Conservation (phyloP, 306 rosid genomes). For the Inga leiocalycina region DNA sequence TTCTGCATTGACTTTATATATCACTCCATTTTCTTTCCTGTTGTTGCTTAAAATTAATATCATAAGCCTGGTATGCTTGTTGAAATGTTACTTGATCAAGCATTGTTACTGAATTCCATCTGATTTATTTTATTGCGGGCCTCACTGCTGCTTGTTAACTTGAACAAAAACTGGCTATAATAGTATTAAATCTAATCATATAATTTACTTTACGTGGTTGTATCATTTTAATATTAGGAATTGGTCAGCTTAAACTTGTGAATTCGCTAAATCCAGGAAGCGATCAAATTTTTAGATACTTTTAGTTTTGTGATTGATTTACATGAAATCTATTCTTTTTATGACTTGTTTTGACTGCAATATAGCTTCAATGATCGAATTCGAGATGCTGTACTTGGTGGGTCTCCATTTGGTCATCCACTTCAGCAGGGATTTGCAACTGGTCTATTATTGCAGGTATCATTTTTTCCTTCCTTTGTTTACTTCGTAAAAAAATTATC, state of each 20-base stretch:
- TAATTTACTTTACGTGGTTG: constrained; percentile 18
- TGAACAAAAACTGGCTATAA: neutral
- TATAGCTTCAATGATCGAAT: constrained; percentile 93
- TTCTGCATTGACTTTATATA: constrained; percentile 27
- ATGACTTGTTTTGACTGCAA: constrained; percentile 32
- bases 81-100: neutral
- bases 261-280: constrained; percentile 18
- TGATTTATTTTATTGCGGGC: neutral
- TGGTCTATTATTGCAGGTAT: constrained; percentile 80
- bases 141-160: neutral
- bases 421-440: constrained; percentile 97
- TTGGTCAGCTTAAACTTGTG: constrained; percentile 5
- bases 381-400: constrained; percentile 92
- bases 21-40: constrained; percentile 22
- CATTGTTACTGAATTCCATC: neutral
- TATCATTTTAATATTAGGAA: constrained; percentile 20
- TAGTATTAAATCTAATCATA: neutral
- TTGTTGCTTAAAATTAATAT: neutral
- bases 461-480: neutral
- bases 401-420: constrained; percentile 97
- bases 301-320: constrained; percentile 26
- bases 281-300: neutral
- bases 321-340: constrained; percentile 8
- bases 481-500: neutral
- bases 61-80: neutral